Conservation (phyloP, 805 yeast genomes). For the Saccharomycopsis amapae region DNA sequence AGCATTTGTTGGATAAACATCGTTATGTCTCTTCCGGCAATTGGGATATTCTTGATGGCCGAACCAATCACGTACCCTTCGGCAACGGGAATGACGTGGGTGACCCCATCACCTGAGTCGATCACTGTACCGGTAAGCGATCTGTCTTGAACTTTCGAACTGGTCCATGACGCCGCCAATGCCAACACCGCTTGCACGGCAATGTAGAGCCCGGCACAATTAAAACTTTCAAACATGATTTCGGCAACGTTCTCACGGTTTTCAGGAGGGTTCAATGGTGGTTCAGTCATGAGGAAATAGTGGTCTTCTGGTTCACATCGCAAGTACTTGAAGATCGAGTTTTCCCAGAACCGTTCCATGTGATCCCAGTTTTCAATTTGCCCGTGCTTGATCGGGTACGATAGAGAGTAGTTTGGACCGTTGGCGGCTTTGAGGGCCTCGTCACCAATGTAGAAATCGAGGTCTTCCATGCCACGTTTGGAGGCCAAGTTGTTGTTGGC, state of each 20-base stretch:
- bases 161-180: conserved; percentile 98
- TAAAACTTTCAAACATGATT: conserved; percentile 97
- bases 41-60: conserved; percentile 94
- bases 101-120: conserved; percentile 98
- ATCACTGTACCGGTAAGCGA: conserved; percentile 97
- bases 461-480: conserved; percentile 78
- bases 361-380: conserved; percentile 99
- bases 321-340: conserved; percentile 89
- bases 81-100: conserved; percentile 98
- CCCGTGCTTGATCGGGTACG: conserved; percentile 94
- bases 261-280: conserved; percentile 99
- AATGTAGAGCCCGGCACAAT: conserved; percentile 96
- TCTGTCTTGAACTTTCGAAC: conserved; percentile 89
- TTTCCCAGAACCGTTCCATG: conserved; percentile 99
- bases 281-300: conserved; percentile 90
- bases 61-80: conserved; percentile 98
- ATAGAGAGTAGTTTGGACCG: conserved; percentile 80
- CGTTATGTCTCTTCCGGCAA: conserved; percentile 98
- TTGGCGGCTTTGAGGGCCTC: conserved; percentile 90
- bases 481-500: conserved; percentile 27
- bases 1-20: conserved; percentile 84
- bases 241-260: conserved; percentile 98
- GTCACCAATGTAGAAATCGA: conserved; percentile 92
- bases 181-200: conserved; percentile 99
- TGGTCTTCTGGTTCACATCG: conserved; percentile 99